Percentiles rank a stretch among this genome's conserved stretches.
These are phyloP conservation scores for Fomes fomentarius DNA, from an alignment of 1,284 basidiomycete genomes.

Conservation along the genomic window DNA sequence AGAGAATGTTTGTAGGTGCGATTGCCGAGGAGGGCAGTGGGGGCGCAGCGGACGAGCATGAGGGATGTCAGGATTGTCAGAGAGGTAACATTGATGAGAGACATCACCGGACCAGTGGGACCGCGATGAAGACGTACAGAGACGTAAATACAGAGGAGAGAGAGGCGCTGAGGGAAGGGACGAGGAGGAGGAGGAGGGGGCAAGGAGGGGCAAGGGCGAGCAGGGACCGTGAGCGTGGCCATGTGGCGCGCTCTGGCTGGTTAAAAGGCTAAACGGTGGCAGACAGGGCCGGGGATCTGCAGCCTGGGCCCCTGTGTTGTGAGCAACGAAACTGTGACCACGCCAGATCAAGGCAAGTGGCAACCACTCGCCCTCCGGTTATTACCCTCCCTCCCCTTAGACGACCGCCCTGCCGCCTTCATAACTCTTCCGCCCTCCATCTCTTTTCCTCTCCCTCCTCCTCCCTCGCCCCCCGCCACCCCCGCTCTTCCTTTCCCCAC, in stretches of 20 bases:
- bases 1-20: constrained; percentile 14
- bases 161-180: background rate
- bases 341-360: constrained; percentile 8
- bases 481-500: constrained; percentile 20
- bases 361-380: constrained; percentile 3
- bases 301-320: constrained; percentile 3
- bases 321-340: constrained; percentile 19
- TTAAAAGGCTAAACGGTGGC: constrained; percentile 18
- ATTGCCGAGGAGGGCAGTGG: constrained; percentile 18
- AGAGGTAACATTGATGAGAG: constrained; percentile 9
- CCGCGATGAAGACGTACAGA: constrained; percentile 18
- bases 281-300: background rate
- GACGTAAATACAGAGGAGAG: constrained; percentile 15
- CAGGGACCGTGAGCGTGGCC: background rate
- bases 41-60: constrained; percentile 1
- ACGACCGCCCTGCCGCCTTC: constrained; percentile 5
- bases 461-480: constrained; percentile 17
- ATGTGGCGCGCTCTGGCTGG: background rate
- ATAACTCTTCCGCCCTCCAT: background rate
- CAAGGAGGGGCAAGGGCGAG: background rate
- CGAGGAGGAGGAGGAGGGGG: background rate
- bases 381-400: constrained; percentile 10
- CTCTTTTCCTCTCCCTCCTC: constrained; percentile 12
- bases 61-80: no score
- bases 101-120: constrained; percentile 12